phyloP scores from a whole-genome alignment of 495 filamentous ascomycete genomes.

The Choiromyces venosus region DNA sequence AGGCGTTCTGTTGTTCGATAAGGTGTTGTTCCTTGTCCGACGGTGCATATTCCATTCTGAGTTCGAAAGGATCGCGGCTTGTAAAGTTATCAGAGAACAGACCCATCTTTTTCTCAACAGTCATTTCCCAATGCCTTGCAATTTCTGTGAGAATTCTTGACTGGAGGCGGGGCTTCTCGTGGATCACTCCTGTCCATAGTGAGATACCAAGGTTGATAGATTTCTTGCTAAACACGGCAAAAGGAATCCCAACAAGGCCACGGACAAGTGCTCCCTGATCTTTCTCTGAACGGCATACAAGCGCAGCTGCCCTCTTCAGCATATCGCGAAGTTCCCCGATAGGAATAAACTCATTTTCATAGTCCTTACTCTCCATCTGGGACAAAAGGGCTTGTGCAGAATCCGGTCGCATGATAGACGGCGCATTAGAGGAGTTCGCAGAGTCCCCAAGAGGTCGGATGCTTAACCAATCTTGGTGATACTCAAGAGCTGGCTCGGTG shows the following conservation, averaged over 20 bases:
- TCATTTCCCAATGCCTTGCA: slow-evolving; percentile 78
- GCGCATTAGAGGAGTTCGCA: slow-evolving; percentile 47
- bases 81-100: slow-evolving; percentile 74
- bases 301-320: slow-evolving; percentile 71
- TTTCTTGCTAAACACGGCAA: slow-evolving; percentile 85
- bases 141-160: slow-evolving; percentile 76
- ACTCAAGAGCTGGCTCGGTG: slow-evolving; percentile 61
- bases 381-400: slow-evolving; percentile 51
- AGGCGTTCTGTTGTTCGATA: slow-evolving; percentile 66
- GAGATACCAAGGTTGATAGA: slow-evolving; percentile 92
- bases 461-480: slow-evolving; percentile 57
- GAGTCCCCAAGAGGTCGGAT: slow-evolving; percentile 51
- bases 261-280: slow-evolving; percentile 72
- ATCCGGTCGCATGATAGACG: slow-evolving; percentile 32
- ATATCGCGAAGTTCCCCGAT: slow-evolving; percentile 70
- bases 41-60: slow-evolving; percentile 87
- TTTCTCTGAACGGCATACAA: slow-evolving; percentile 68
- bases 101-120: slow-evolving; percentile 66
- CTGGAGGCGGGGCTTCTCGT: slow-evolving; percentile 87
- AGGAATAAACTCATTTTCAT: slow-evolving; percentile 60
- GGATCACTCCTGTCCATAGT: slow-evolving; percentile 91
- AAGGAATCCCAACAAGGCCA: slow-evolving; percentile 84
- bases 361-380: slow-evolving; percentile 62
- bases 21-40: slow-evolving; percentile 72
- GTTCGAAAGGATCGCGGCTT: slow-evolving; percentile 80